Evolutionary conservation across 139 green algal genomes (phyloP).

Genomic region (Chlamydomonas incerta): DNA sequence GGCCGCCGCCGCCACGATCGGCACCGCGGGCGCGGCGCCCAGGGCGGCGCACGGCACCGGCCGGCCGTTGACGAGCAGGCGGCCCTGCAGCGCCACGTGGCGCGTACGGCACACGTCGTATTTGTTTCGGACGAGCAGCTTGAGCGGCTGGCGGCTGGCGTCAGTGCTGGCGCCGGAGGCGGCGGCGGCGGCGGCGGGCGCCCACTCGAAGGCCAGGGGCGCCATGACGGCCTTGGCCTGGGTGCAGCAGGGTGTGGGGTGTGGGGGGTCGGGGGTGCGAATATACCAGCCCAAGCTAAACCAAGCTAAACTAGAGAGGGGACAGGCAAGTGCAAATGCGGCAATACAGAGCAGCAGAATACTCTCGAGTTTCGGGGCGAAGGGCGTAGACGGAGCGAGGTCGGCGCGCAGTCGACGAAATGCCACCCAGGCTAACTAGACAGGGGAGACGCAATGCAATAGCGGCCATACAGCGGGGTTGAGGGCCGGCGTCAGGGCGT

Average conservation of each 20-base stretch:
- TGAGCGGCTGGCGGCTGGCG: not conserved
- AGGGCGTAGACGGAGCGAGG: no score
- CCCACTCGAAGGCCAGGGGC: constrained; percentile 60
- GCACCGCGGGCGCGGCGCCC: not conserved
- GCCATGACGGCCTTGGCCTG: constrained; percentile 63
- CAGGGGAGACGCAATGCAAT: no score
- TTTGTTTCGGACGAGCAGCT: constrained; percentile 65
- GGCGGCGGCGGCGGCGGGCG: not conserved
- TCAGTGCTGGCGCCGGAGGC: not conserved
- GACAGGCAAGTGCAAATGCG: no score
- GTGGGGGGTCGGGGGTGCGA: not conserved
- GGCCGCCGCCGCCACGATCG: not conserved
- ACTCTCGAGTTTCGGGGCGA: no score
- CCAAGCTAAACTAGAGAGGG: no score
- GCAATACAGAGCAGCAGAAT: no score
- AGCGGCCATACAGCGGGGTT: no score
- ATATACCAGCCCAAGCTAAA: no score
- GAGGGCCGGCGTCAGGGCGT: no score
- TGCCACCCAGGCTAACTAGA: no score
- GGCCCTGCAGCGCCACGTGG: constrained; percentile 67
- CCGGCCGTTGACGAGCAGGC: constrained; percentile 67
- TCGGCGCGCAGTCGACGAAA: no score
- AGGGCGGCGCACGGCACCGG: not conserved
- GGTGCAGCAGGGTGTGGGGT: no score
- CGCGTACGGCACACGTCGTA: constrained; percentile 65